Percentiles rank a stretch among this genome's conserved stretches.
Conservation (phyloP, 805 yeast species). For the Wickerhamiella lipophila region DNA sequence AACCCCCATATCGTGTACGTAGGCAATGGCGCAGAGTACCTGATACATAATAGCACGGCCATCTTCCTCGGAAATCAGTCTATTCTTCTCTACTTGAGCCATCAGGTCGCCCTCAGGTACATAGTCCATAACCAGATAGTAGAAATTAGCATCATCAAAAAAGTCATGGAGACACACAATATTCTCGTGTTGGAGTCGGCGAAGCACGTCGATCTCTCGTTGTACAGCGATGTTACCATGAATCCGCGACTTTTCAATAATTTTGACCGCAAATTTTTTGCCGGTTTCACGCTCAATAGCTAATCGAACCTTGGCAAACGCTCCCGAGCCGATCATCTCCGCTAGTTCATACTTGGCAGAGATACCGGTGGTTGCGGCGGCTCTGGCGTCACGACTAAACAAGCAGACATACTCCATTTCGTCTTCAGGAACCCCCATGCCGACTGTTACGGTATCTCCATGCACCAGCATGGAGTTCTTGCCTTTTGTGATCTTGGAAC, state of each 20-base stretch:
- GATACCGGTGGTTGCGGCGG: conserved; percentile 38
- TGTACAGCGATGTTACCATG: conserved; percentile 68
- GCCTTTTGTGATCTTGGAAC: conserved; percentile 56
- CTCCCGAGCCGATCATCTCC: conserved; percentile 93
- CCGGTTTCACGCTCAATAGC: conserved; percentile 82
- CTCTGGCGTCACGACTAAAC: conserved; percentile 21
- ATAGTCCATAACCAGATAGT: conserved; percentile 87
- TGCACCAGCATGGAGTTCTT: conserved; percentile 71
- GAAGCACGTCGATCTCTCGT: conserved; percentile 57
- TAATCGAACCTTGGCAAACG: conserved; percentile 89
- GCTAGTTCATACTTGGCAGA: conserved; percentile 62
- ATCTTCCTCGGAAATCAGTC: conserved; percentile 76
- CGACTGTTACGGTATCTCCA: conserved; percentile 89
- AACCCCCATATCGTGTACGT: conserved; percentile 80
- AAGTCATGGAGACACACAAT: conserved; percentile 73
- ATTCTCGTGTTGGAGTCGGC: conserved; percentile 68
- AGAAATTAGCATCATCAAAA: conserved; percentile 68
- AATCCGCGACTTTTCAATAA: conserved; percentile 70
- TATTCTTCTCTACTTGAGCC: conserved; percentile 92
- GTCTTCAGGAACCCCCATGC: conserved; percentile 70
- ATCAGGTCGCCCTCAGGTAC: conserved; percentile 94
- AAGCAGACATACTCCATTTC: conserved; percentile 36
- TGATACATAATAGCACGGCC: conserved; percentile 78
- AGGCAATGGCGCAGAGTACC: conserved; percentile 66
- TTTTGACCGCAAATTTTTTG: conserved; percentile 77